Conservation (phyloP, 257 asterid genomes). For the Coffea eugenioides region DNA sequence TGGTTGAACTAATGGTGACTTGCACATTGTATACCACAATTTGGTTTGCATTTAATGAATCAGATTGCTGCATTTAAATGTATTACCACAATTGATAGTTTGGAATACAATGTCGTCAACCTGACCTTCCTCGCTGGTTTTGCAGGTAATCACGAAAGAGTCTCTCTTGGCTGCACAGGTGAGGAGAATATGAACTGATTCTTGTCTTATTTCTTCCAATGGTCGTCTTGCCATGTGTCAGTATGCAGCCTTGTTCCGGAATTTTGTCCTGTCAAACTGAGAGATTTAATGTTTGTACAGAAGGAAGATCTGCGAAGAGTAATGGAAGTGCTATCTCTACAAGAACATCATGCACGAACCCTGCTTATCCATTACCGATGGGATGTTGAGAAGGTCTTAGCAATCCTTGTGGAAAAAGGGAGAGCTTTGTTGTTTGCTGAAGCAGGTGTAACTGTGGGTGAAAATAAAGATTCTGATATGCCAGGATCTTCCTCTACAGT, state of each 20-base stretch:
- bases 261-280: constrained; percentile 5
- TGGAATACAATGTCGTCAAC: background rate
- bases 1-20: background rate
- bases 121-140: constrained; percentile 13
- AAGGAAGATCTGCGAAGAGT: constrained; percentile 77
- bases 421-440: constrained; percentile 66
- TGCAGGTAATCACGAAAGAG: constrained; percentile 85
- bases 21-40: background rate
- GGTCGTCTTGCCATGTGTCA: background rate
- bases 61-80: background rate
- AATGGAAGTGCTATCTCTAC: constrained; percentile 82
- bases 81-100: background rate
- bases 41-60: background rate
- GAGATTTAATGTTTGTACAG: constrained; percentile 42
- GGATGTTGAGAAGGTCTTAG: constrained; percentile 76
- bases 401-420: constrained; percentile 83
- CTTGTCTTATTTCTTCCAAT: background rate
- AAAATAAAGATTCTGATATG: constrained; percentile 36
- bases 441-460: constrained; percentile 68
- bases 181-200: constrained; percentile 6
- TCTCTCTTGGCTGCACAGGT: constrained; percentile 98
- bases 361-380: constrained; percentile 89
- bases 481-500: constrained; percentile 38
- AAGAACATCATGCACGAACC: constrained; percentile 91
- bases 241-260: background rate